Base-by-base conservation (phyloP, 345 rosid species). In the Gossypium stocksii region DNA sequence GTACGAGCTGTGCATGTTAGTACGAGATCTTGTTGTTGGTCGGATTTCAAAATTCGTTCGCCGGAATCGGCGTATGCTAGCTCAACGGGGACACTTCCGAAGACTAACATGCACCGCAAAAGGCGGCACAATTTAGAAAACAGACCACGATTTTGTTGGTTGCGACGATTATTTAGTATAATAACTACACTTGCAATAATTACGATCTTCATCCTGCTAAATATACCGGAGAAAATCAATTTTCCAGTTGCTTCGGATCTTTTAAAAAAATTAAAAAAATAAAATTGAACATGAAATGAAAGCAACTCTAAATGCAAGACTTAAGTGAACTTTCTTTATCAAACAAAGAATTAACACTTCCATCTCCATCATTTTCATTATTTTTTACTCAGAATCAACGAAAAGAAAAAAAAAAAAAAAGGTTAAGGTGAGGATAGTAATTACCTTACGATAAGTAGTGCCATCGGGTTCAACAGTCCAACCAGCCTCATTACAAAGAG, bases 391-490 rank as follows among this genome's bases (percentile, higher is more conserved):
- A 34, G 38, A 34, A 4, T 34, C 38, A 34, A 34, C 38, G 38
- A 34, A 34, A 52, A 52, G 17, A 16, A 52, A 16, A 15, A 1
- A 6, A 16, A 16, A 16, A 52, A 0, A 48, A 13, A 2, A 14
- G 56, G 56, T 51, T 51, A 51, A 51, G 48, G 52, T 34, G 9
- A 71, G 34, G 2, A 49, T 41, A 12, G 10, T n/a, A 15, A 54
- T 65, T 80, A 93, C 98, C 98, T 90, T 89, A 34, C 98, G 90
- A 74, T 90, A 93, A 44, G 97, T 93, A 51, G 94, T 93, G 44
- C 98, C 98, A 49, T 93, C 98, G 7, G 81, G 83, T 49, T 93
- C 98, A 17, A 90, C 98, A 74, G 78, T 80, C 98, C 98, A 93
- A 43, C 98, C 98, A 48, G 97, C 98, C 59, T 93, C 98, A 52